phyloP scores from a whole-genome alignment of 208 protist species.

The Balamuthia mandrillaris region DNA sequence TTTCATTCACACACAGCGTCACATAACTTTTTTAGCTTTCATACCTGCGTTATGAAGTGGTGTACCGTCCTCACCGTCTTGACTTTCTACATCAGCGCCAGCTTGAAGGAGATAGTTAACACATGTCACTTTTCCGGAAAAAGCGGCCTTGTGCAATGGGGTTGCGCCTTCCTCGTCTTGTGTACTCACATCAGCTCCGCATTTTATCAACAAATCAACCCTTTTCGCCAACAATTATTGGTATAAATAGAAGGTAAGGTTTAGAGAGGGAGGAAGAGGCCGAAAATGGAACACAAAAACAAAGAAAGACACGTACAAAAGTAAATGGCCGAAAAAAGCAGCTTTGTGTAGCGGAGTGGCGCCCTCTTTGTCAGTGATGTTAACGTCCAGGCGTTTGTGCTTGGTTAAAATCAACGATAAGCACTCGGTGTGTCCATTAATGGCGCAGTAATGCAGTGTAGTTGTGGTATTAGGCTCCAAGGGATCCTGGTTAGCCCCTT shows the following conservation, averaged over 20 bases:
- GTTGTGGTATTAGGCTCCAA: background rate
- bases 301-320: background rate
- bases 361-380: background rate
- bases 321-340: background rate
- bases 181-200: background rate
- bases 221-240: background rate
- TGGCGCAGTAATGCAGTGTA: background rate
- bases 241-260: background rate
- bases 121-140: background rate
- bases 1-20: background rate
- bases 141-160: background rate
- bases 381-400: background rate
- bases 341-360: background rate
- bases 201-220: background rate
- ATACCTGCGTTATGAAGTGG: background rate
- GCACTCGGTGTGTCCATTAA: background rate
- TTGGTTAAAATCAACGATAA: background rate
- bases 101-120: background rate
- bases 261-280: background rate
- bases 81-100: background rate
- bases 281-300: background rate
- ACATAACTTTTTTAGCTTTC: background rate
- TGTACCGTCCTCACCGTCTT: background rate
- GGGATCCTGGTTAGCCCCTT: background rate
- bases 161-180: background rate